Percentiles rank a stretch among this genome's conserved stretches.
These are phyloP conservation scores for Murraya koenigii DNA, from an alignment of 345 rosid species.

Conservation along the genomic window DNA sequence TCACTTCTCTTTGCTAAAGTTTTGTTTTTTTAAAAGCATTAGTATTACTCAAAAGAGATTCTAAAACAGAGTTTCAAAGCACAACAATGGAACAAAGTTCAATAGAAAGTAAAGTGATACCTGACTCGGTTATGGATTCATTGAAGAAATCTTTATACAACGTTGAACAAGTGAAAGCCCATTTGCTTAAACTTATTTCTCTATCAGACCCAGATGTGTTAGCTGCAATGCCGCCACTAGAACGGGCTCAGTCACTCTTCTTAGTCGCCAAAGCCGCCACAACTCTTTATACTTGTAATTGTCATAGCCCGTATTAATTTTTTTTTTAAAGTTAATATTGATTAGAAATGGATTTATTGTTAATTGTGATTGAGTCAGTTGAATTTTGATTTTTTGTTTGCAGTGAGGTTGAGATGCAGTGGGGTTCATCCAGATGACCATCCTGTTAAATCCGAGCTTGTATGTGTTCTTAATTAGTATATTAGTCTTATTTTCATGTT, in stretches of 20 bases:
- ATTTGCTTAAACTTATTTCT: conserved; percentile 54
- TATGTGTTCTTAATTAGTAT: conserved; percentile 30
- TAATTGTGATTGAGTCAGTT: conserved; percentile 3
- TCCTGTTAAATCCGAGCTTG: conserved; percentile 85
- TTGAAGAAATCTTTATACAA: conserved; percentile 49
- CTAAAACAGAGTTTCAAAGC: neutral
- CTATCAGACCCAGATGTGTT: conserved; percentile 60
- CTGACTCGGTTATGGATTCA: conserved; percentile 61
- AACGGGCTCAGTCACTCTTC: conserved; percentile 63
- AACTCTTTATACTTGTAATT: conserved; percentile 53
- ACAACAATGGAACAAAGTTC: conserved; percentile 38
- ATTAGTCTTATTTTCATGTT: neutral
- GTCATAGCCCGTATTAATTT: neutral
- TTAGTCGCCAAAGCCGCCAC: conserved; percentile 73
- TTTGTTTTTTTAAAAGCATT: neutral
- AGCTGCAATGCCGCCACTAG: conserved; percentile 60
- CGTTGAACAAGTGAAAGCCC: conserved; percentile 47
- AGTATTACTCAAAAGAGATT: neutral
- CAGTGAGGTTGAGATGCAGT: conserved; percentile 82
- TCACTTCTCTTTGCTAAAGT: neutral
- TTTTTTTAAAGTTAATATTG: neutral
- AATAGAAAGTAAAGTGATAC: conserved; percentile 41
- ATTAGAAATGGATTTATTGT: neutral
- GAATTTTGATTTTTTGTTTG: conserved; percentile 5
- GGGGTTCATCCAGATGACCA: conserved; percentile 84